Percentiles rank a stretch among this genome's conserved stretches.
phyloP scores from a whole-genome alignment of 768 basidiomycete genomes.

The Pleurotus citrinopileatus region DNA sequence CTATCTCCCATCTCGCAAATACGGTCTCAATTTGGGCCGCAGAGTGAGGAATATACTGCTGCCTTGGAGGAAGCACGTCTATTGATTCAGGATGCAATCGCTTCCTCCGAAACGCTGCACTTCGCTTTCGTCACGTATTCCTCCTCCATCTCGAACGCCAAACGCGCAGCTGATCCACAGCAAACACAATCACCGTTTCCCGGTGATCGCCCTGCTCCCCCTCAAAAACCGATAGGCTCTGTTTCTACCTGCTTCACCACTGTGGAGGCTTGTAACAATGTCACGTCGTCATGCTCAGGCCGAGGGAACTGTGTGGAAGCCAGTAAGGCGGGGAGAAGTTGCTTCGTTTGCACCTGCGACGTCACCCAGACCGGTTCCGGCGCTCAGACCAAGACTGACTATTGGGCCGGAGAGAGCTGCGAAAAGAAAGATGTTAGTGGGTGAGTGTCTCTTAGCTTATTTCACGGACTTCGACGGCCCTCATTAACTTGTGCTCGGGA shows the following conservation, averaged over 20 bases:
- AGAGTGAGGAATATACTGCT: constrained; percentile 52
- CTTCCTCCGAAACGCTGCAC: constrained; percentile 33
- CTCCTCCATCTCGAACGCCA: constrained; percentile 19
- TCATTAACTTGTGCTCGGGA: constrained; percentile 24
- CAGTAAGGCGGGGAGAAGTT: constrained; percentile 55
- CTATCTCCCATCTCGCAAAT: constrained; percentile 49
- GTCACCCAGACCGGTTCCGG: constrained; percentile 47
- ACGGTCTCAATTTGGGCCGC: constrained; percentile 40
- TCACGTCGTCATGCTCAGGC: constrained; percentile 67
- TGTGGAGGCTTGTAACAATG: constrained; percentile 52
- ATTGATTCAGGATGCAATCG: constrained; percentile 41
- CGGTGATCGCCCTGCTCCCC: constrained; percentile 34
- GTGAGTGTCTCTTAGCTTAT: constrained; percentile 39
- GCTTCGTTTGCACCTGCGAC: constrained; percentile 53
- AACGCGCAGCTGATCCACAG: constrained; percentile 36
- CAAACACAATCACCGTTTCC: constrained; percentile 49
- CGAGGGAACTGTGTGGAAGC: constrained; percentile 64
- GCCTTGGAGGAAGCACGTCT: constrained; percentile 45
- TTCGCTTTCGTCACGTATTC: constrained; percentile 54
- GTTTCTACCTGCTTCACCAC: constrained; percentile 62
- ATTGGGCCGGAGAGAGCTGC: constrained; percentile 76
- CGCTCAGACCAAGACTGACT: constrained; percentile 50
- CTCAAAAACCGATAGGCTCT: constrained; percentile 53
- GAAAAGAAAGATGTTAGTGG: constrained; percentile 79
- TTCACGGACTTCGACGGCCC: constrained; percentile 6